Base-by-base conservation (phyloP, 164 flowering plant genomes). In the Vitis riparia region DNA sequence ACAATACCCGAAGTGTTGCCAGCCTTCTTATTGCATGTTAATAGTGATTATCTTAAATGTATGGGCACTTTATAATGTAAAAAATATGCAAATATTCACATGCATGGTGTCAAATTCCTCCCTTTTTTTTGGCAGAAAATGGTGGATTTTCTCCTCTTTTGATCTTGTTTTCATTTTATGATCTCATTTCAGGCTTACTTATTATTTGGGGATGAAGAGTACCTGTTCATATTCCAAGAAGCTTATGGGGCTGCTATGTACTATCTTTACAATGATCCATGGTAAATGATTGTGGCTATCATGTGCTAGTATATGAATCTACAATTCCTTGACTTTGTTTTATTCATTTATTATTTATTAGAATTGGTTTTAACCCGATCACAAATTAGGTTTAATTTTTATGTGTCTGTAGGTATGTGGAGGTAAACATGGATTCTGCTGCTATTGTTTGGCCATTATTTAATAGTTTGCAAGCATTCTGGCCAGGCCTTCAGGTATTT, bases 351-450 rank as follows among this genome's bases (percentile, higher is more conserved):
- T 3, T 57, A 7, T n/a, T 57, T 44, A 17, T 47, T 11, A 8
- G 19, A 61, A n/a, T 16, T 66, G 14, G 47, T 51, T 51, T 32
- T 65, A 1, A 14, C 16, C 37, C 29, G n/a, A 44, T 52, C 37
- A 57, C 17, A 37, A 37, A 37, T 37, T 37, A 37, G 44, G 19
- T 4, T 44, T 60, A 29, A 58, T 59, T 63, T 65, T 23, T 19
- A 62, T 71, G 44, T 68, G 17, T 63, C 51, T 85, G 72, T 72
- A 92, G 99, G 99, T 92, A 96, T 82, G 92, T 96, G 58, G 98
- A 96, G 83, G 99, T 93, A 47, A 96, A 96, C 71, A 96, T 96
- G 99, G 90, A 96, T 78, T 90, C 99, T 74, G 98, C 91, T 76
- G 90, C 92, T 55, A 81, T 93, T 70, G 99, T 96, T 13, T 96